Base-by-base conservation (phyloP, 2,329 filamentous ascomycete species). In the Aspergillus viridinutans region DNA sequence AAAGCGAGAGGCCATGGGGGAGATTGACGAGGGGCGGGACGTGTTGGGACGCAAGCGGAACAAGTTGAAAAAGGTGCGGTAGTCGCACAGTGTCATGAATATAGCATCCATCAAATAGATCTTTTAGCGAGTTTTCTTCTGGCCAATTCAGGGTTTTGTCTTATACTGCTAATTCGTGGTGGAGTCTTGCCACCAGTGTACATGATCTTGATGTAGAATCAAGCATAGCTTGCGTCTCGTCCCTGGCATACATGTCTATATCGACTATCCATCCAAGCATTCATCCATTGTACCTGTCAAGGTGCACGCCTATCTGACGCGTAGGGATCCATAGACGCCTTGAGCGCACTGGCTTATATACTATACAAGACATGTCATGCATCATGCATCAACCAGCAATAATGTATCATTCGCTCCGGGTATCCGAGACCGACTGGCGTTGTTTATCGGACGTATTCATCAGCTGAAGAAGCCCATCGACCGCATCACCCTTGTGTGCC, bases 1-100 rank as follows among this genome's bases (percentile, higher is more conserved):
- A 83, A 97, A 96, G 82, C 84, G 92, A 56, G 92, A 97, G 76
- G 94, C 93, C 0, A 72, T 93, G 72, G 74, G 97, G 65, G 90
- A 95, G 74, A 90, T 97, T 63, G 94, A 97, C 72, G 91, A 97
- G 75, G 89, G 90, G 10, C 87, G 89, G 66, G 92, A 97, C 76
- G 91, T 97, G 4, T 85, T 89, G 55, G 94, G 94, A n/a, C 94
- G 95, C 79, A 80, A 84, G 64, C 80, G 78, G 65, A 80, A 74
- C 58, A 78, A 74, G 66, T 58, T 79, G 63, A 77, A 76, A 65
- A 77, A 77, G 64, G 68, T 73, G 32, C 68, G 72, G 54, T 75
- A 62, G 61, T 62, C 51, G 47, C 40, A 38, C 43, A 25, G 5
- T 23, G 45, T n/a, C 26, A 50, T 54, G 21, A 58, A 52, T 52